These are phyloP conservation scores for Ophidiomyces ophidiicola DNA, from an alignment of 2,329 filamentous ascomycete genomes.

Conservation along the genomic window DNA sequence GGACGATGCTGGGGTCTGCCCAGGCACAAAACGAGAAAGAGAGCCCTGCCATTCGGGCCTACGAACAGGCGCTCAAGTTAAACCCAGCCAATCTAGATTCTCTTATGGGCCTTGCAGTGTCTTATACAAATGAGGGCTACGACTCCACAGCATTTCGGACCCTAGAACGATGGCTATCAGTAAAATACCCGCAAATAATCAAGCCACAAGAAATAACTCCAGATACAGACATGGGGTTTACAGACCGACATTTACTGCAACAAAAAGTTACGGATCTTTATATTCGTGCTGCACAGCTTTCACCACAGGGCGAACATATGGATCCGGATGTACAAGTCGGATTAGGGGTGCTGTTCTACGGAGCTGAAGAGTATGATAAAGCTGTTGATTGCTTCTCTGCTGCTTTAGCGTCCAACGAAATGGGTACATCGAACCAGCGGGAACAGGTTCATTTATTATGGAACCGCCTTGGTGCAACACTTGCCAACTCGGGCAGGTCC, in stretches of 20 bases:
- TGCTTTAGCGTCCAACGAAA: conserved; percentile 73
- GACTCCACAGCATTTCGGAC: conserved; percentile 94
- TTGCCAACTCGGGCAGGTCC: conserved; percentile 83
- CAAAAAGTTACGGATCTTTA: conserved; percentile 83
- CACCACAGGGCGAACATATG: conserved; percentile 86
- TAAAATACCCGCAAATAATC: conserved; percentile 79
- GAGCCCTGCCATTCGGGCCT: conserved; percentile 80
- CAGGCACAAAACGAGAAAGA: conserved; percentile 99
- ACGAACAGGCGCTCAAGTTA: conserved; percentile 80
- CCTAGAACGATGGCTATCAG: conserved; percentile 89
- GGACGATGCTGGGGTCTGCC: conserved; percentile 80
- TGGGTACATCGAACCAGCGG: conserved; percentile 69
- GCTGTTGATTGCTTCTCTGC: conserved; percentile 96
- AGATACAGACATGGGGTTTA: conserved; percentile 80
- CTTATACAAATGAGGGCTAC: conserved; percentile 97
- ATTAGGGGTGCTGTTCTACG: conserved; percentile 92
- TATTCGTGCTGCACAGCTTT: conserved; percentile 82
- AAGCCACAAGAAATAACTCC: conserved; percentile 55
- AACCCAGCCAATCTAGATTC: conserved; percentile 79
- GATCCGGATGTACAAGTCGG: conserved; percentile 97
- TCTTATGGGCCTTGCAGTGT: conserved; percentile 89
- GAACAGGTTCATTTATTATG: conserved; percentile 87
- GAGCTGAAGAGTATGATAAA: conserved; percentile 94
- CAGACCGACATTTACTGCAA: conserved; percentile 78
- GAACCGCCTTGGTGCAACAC: conserved; percentile 91